phyloP scores from a whole-genome alignment of 1,284 basidiomycete genomes.

The Schizophyllum amplum region DNA sequence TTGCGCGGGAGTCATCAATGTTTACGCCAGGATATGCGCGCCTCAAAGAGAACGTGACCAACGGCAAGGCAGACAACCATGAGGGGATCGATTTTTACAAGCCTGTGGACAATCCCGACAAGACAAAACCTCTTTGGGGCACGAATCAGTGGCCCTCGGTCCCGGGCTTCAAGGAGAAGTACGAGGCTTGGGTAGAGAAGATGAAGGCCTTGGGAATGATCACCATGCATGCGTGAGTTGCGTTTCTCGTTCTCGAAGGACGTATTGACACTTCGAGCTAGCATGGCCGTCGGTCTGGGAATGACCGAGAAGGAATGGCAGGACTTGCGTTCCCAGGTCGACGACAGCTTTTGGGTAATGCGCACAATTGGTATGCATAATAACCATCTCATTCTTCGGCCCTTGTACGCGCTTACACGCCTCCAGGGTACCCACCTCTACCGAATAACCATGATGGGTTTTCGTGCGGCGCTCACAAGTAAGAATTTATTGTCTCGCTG shows the following conservation, averaged over 20 bases:
- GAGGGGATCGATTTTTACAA: slow-evolving; percentile 80
- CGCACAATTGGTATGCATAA: slow-evolving; percentile 57
- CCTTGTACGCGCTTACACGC: slow-evolving; percentile 1
- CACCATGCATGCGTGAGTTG: slow-evolving; percentile 72
- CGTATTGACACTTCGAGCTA: slow-evolving; percentile 20
- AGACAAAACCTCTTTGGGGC: slow-evolving; percentile 63
- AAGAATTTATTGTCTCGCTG: slow-evolving; percentile 12
- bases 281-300: slow-evolving; percentile 74
- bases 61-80: slow-evolving; percentile 77
- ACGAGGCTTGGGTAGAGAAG: slow-evolving; percentile 69
- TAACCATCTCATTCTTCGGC: slow-evolving; percentile 1
- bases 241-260: neutral
- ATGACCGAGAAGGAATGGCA: slow-evolving; percentile 65
- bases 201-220: slow-evolving; percentile 74
- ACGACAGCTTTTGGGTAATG: slow-evolving; percentile 86
- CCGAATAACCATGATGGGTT: slow-evolving; percentile 68
- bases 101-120: slow-evolving; percentile 63
- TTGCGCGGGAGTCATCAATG: slow-evolving; percentile 1
- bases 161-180: slow-evolving; percentile 49
- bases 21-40: slow-evolving; percentile 50
- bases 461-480: slow-evolving; percentile 83
- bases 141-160: slow-evolving; percentile 77
- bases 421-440: slow-evolving; percentile 75
- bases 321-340: slow-evolving; percentile 54
- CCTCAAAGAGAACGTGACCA: slow-evolving; percentile 77